phyloP scores from a whole-genome alignment of 2,329 filamentous ascomycete genomes.

The Colletotrichum aenigma region DNA sequence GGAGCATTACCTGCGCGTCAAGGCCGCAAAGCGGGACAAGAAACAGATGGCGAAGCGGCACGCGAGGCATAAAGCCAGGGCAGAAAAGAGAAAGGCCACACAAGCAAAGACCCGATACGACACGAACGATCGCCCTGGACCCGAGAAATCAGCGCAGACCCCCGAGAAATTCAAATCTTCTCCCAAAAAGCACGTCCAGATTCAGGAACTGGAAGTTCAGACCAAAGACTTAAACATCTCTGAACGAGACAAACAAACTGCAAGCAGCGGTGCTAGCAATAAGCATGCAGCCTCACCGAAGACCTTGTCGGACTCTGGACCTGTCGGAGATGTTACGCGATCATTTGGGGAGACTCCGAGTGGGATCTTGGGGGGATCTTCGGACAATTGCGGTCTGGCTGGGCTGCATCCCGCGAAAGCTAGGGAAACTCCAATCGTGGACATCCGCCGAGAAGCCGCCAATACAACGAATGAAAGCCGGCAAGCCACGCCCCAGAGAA shows the following conservation, averaged over 20 bases:
- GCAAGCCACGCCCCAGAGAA: conserved; percentile 21
- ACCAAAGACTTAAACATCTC: not conserved
- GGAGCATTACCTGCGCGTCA: conserved; percentile 38
- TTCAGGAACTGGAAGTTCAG: conserved; percentile 13
- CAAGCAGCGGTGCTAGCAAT: not conserved
- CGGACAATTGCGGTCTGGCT: not conserved
- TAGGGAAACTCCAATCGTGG: not conserved
- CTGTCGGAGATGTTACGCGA: not conserved
- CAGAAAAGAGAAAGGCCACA: conserved; percentile 26
- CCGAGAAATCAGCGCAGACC: not conserved
- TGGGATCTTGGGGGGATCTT: not conserved
- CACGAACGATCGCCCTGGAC: not conserved
- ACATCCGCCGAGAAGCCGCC: not conserved
- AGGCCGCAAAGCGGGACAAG: conserved; percentile 37
- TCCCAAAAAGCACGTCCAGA: conserved; percentile 26
- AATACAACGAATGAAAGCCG: conserved; percentile 21
- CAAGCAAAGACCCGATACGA: not conserved
- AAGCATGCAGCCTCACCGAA: not conserved
- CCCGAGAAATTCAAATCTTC: conserved; percentile 36
- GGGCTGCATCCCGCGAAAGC: not conserved
- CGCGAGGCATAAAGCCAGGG: conserved; percentile 38
- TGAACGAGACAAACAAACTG: not conserved
- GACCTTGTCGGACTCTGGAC: not conserved
- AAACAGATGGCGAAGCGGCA: conserved; percentile 33
- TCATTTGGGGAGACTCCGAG: not conserved